phyloP scores from a whole-genome alignment of 1,284 basidiomycete species.

The Thecaphora frezii region DNA sequence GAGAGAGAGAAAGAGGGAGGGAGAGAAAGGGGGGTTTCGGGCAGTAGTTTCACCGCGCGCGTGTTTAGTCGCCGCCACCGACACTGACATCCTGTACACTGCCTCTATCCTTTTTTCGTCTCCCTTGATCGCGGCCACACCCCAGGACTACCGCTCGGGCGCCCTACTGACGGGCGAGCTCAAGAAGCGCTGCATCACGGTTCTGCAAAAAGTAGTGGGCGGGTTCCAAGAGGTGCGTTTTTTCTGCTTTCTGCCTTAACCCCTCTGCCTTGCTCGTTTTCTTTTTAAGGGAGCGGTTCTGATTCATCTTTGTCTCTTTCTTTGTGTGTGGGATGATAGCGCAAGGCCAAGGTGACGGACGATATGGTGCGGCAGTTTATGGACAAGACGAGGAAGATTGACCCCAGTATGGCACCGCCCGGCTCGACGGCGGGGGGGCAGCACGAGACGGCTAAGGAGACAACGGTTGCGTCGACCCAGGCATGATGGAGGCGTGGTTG shows the following conservation, averaged over 20 bases:
- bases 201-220: slow-evolving; percentile 80
- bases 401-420: slow-evolving; percentile 30
- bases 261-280: neutral
- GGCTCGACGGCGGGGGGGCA: slow-evolving; percentile 41
- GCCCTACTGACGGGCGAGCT: slow-evolving; percentile 85
- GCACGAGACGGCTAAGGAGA: slow-evolving; percentile 22
- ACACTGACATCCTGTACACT: too few relatives aligned
- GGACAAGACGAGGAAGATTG: slow-evolving; percentile 78
- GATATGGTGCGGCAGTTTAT: slow-evolving; percentile 78
- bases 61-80: too few relatives aligned
- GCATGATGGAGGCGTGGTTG: too few relatives aligned
- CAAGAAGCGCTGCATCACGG: slow-evolving; percentile 83
- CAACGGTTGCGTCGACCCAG: slow-evolving; percentile 17
- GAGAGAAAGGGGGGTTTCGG: too few relatives aligned
- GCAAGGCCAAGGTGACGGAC: slow-evolving; percentile 78
- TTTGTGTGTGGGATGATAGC: slow-evolving; percentile 65
- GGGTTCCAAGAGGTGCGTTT: slow-evolving; percentile 77
- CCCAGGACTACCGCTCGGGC: slow-evolving; percentile 86
- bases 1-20: too few relatives aligned
- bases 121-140: neutral
- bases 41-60: too few relatives aligned
- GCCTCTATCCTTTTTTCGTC: neutral
- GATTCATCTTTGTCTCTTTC: slow-evolving; percentile 51
- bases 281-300: slow-evolving; percentile 5
- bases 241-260: neutral